Percentiles rank a stretch among this genome's conserved stretches.
Evolutionary conservation across 768 basidiomycete species (phyloP).

Genomic region (Tricholoma hemisulphureum): DNA sequence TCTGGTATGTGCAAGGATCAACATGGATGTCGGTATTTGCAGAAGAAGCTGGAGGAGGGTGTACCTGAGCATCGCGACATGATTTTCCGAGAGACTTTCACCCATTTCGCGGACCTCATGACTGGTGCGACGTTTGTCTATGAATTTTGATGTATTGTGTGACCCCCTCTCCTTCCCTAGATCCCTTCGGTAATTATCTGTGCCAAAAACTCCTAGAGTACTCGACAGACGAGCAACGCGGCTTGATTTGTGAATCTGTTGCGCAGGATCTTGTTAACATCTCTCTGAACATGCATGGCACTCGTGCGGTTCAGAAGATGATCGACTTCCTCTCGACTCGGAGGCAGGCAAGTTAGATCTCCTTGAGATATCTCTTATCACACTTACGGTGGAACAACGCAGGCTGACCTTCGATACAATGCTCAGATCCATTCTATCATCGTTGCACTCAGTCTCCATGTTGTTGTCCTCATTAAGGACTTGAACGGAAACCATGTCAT

Average conservation of each 20-base stretch:
- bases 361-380: slow-evolving; percentile 35
- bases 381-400: slow-evolving; percentile 51
- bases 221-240: slow-evolving; percentile 96
- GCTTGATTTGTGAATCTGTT: slow-evolving; percentile 95
- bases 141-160: not conserved
- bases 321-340: slow-evolving; percentile 97
- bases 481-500: slow-evolving; percentile 97
- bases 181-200: slow-evolving; percentile 98
- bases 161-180: slow-evolving; percentile 34
- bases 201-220: slow-evolving; percentile 98
- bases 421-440: slow-evolving; percentile 96
- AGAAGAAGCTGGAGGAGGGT: slow-evolving; percentile 98
- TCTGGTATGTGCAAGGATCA: slow-evolving; percentile 96
- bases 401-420: slow-evolving; percentile 83
- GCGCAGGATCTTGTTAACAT: slow-evolving; percentile 97
- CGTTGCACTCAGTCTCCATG: slow-evolving; percentile 92
- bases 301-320: slow-evolving; percentile 99
- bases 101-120: slow-evolving; percentile 98
- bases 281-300: slow-evolving; percentile 99
- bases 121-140: slow-evolving; percentile 56
- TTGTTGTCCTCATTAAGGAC: slow-evolving; percentile 99
- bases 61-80: slow-evolving; percentile 95
- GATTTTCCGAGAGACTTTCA: slow-evolving; percentile 98
- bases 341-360: slow-evolving; percentile 70
- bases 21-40: slow-evolving; percentile 96